Evolutionary conservation across 108 stramenopile species (phyloP), one percentile per base, ranked within the genome.

Genomic region (Fistulifera solaris): DNA sequence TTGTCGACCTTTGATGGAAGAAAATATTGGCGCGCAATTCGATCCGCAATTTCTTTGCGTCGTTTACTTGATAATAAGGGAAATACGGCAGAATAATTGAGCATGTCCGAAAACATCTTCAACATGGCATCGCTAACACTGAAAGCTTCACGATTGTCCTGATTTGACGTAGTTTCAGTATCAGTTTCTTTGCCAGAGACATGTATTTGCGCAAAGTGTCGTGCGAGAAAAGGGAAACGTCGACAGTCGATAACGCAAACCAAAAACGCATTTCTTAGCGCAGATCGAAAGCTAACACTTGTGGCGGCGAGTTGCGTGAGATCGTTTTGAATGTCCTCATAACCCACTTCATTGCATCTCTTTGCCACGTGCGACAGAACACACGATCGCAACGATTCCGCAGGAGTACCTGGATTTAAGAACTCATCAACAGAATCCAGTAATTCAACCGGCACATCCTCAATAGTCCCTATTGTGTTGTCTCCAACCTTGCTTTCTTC

Each of bases 21-120:
- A 43, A 82, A 76, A 56, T 77, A 82, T 46, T 77, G 77, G 58
- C 56, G 57, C 10, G 76, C 70, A 45, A 82, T 78, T 15, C 56
- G 47, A 18, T 42, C 55, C 1, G 76, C 76, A 19, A 67, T 59
- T 12, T 75, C 73, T n/a, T 54, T 21, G 10, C 62, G 58, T 27
- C 76, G 62, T 13, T n/a, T 22, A 2, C 11, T 27, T 0, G 80
- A 73, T 0, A 76, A 71, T 1, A 71, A 52, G n/a, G 52, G 52
- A 50, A 67, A 73, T 18, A 82, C 40, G 55, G 80, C 76, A 40
- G 56, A 54, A 46, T 80, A 90, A 39, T 76, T 63, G 7, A 68
- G 26, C 27, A 90, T 57, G 55, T 90, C 85, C 27, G 82, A 57
- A 52, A 80, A 90, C 0, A 90, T 56, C 66, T 77, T 81, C 16